phyloP scores from a whole-genome alignment of 306 rosid genomes.

The Corylus heterophylla region DNA sequence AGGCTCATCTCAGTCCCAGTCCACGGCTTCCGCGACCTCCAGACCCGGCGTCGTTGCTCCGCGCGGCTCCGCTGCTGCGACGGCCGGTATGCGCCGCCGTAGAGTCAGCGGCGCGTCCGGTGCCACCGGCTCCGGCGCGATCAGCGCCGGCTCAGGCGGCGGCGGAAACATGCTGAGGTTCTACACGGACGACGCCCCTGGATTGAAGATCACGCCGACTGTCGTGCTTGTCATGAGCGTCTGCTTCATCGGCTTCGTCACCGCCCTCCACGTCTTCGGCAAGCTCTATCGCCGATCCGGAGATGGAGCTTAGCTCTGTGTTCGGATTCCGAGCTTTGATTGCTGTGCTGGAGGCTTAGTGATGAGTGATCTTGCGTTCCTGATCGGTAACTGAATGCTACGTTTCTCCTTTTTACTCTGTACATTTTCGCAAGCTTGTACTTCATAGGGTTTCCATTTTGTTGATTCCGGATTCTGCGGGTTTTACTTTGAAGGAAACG shows the following conservation, averaged over 20 bases:
- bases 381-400: constrained; percentile 26
- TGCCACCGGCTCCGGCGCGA: constrained; percentile 13
- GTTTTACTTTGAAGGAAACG: constrained; percentile 26
- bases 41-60: constrained; percentile 79
- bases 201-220: constrained; percentile 82
- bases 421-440: constrained; percentile 30
- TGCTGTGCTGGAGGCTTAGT: not conserved
- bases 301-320: not conserved
- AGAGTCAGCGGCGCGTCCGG: constrained; percentile 38
- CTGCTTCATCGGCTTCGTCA: constrained; percentile 92
- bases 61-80: constrained; percentile 90
- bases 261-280: constrained; percentile 89
- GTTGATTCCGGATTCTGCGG: constrained; percentile 18
- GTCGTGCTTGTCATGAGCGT: constrained; percentile 86
- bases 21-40: constrained; percentile 49
- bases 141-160: constrained; percentile 37
- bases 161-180: constrained; percentile 82
- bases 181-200: constrained; percentile 94
- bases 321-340: constrained; percentile 10
- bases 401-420: constrained; percentile 15
- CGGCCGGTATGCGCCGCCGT: constrained; percentile 94
- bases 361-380: constrained; percentile 18
- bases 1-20: constrained; percentile 91
- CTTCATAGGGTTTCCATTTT: not conserved
- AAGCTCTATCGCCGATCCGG: constrained; percentile 64